Evolutionary conservation across 345 rosid species (phyloP), one percentile per base, ranked within the genome.

Genomic region (Populus simonii): DNA sequence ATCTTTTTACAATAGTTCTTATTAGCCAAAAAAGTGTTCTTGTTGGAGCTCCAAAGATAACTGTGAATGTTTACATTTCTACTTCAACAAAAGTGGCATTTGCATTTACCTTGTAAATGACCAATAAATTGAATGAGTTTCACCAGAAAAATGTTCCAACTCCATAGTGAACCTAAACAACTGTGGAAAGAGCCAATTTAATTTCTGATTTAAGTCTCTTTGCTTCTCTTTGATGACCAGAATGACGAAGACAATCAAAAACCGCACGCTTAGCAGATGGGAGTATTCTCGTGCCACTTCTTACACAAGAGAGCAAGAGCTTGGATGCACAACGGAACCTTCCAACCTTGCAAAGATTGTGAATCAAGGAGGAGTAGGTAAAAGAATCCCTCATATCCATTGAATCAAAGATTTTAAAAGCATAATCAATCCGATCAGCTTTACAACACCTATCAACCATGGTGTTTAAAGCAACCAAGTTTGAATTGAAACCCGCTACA

Each of bases 301-400:
- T 85, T 73, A 89, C 76, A 81, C 96, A 90, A 78, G 89, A 84
- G 73, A 92, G 70, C 33, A 93, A 86, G 66, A 93, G 82, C 87
- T 86, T 86, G 61, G 96, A 88, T 29, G 98, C 99, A 78, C 72
- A 81, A 68, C 49, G 87, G 76, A 83, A 89, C 84, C 90, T 88
- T 83, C 87, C 38, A 4, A 81, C 89, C 84, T 88, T 91, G 82
- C 96, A 93, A 73, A 95, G 97, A 82, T 89, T 90, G 81, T 93
- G 91, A 67, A 95, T 90, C 78, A 93, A 76, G 20, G 90, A 86
- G 45, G 98, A 82, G 82, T 91, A 93, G 13, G 89, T 90, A 85
- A 88, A 93, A 75, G 95, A 88, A 85, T 95, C 97, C 84, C 84
- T 89, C 66, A 73, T 82, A 83, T 90, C 87, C 92, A 92, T 90